A percentile compares a stretch with the other conserved stretches of the same genome.
Evolutionary conservation across 1,139 yeast genomes (phyloP).

Genomic region (Suhomyces bolitotheri): DNA sequence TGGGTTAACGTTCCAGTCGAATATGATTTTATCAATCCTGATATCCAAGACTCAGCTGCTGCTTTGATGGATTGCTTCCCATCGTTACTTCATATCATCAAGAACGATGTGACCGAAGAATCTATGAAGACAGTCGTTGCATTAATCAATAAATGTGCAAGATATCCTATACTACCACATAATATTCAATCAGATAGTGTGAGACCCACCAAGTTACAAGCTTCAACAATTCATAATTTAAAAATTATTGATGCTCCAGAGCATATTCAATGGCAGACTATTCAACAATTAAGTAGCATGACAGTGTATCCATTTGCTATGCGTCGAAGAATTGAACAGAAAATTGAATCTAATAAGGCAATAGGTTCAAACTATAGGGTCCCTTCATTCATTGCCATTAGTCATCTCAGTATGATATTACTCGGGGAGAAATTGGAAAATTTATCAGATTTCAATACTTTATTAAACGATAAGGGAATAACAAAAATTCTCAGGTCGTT

Average conservation of each 20-base stretch:
- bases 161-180: slow-evolving; percentile 66
- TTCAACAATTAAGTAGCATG: slow-evolving; percentile 55
- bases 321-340: slow-evolving; percentile 50
- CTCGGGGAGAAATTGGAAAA: slow-evolving; percentile 37
- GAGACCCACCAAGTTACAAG: slow-evolving; percentile 57
- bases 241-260: slow-evolving; percentile 33
- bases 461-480: slow-evolving; percentile 50
- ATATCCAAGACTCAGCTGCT: slow-evolving; percentile 58
- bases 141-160: slow-evolving; percentile 57
- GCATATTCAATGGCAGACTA: slow-evolving; percentile 43
- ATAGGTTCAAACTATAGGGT: slow-evolving; percentile 40
- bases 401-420: slow-evolving; percentile 50
- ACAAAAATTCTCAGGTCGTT: slow-evolving; percentile 23
- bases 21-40: slow-evolving; percentile 54
- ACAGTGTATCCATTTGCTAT: slow-evolving; percentile 61
- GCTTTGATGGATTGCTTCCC: slow-evolving; percentile 54
- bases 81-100: slow-evolving; percentile 39
- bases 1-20: slow-evolving; percentile 65
- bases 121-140: slow-evolving; percentile 46
- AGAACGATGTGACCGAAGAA: slow-evolving; percentile 26
- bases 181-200: slow-evolving; percentile 44
- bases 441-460: slow-evolving; percentile 30
- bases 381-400: slow-evolving; percentile 69
- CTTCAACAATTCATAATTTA: slow-evolving; percentile 48
- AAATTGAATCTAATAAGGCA: slow-evolving; percentile 27